Base-by-base conservation (phyloP, 2,329 filamentous ascomycete genomes). In the Xylariaceae sp. region DNA sequence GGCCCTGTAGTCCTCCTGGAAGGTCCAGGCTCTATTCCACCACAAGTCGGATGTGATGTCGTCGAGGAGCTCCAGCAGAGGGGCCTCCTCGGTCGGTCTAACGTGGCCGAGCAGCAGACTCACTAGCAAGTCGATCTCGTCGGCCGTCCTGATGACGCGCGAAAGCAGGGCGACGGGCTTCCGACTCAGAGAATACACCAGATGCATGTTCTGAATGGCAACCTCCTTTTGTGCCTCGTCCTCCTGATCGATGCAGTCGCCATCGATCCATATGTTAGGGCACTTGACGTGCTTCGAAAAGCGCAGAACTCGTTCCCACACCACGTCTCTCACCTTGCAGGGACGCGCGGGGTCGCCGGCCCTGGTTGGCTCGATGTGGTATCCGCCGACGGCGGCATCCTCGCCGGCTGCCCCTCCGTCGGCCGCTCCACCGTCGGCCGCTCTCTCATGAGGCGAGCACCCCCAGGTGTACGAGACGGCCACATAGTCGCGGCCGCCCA, bases 1-100 rank as follows among this genome's bases (percentile, higher is more conserved):
- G 24, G 47, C 49, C 38, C 28, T 44, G 27, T 54, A 51, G 28
- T 54, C 51, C 37, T 52, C 51, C 36, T 54, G 51, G 33, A 53
- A 54, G 2, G 51, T 50, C 51, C 51, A 54, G 31, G 51, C 50
- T 35, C 51, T 42, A 32, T 43, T 49, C 50, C 50, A 54, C 51
- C 51, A 54, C 7, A 40, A 36, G 24, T 49, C 37, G 21, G 50
- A 51, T 21, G 50, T 53, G 29, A 54, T 50, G 22, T 47, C 39
- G 33, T 45, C 29, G 2, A 54, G 36, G 18, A 54, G 46, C 11
- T 38, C 25, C 17, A 54, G 32, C 19, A 42, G 30, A 17, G 44
- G 46, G 29, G 34, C 28, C 32, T 47, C 44, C 21, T 52, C 41
- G 25, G 42, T 40, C 13, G 37, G 14, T 28, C 32, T 30, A 17